Base-by-base conservation (phyloP, 768 basidiomycete species). In the Russula earlei region DNA sequence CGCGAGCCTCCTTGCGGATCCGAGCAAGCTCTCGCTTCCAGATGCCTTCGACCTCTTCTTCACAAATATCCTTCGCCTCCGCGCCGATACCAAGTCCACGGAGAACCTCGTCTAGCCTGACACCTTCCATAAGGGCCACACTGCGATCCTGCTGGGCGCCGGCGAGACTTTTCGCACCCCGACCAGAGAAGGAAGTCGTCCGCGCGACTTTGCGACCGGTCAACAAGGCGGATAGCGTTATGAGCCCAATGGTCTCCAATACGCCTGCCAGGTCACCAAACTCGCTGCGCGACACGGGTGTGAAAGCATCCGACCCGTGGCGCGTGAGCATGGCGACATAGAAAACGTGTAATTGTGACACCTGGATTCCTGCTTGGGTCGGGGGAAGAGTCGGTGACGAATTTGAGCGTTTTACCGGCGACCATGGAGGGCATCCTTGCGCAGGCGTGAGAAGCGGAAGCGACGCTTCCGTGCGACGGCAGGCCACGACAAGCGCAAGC, bases 181-280 rank as follows among this genome's bases (percentile, higher is more conserved):
- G 52, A 65, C 68, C 43, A 67, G 74, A 74, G 58, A 86, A 86
- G 0, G 85, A 87, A 4, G 75, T 64, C 3, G 82, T 74, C 19
- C 86, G 79, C 34, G 77, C 71, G 49, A 88, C 72, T 1, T 73
- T 67, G 34, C 80, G 76, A 44, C 76, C 59, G 20, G 68, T 60
- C 49, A 66, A 49, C 58, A 67, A 71, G 11, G 73, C 29, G 17
- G 67, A 70, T 3, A 77, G 60, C 47, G 75, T 72, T 9, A 85
- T 69, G 7, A 88, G 72, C 2, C 89, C 90, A 7, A 79, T 75
- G 4, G 84, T 86, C 69, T 92, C 89, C 36, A 92, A 70, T 46
- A 91, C 71, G 24, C 79, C 77, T 0, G 86, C 64, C 3, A 91
- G 73, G 61, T 92, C 89, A 0, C 75, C 72, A 60, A 92, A 90